Conservation (phyloP, 495 filamentous ascomycete genomes). For the Bacidia rubella region DNA sequence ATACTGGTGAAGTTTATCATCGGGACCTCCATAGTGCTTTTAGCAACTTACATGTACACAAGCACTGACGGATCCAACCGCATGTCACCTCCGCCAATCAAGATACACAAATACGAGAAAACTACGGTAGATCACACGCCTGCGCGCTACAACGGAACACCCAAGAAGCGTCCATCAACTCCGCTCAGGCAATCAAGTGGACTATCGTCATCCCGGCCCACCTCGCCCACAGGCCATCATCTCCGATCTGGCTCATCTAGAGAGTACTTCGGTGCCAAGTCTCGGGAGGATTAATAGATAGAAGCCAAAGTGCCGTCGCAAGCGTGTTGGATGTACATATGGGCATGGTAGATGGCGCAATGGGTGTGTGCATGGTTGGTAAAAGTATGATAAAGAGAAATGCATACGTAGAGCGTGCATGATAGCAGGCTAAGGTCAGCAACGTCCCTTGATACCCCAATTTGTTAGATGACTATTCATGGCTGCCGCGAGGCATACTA, state of each 20-base stretch:
- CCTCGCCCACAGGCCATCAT: constrained; percentile 46
- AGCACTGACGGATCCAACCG: constrained; percentile 27
- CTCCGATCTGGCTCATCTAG: constrained; percentile 29
- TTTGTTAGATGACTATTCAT: background rate
- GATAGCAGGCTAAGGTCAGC: background rate
- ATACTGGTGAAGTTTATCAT: constrained; percentile 53
- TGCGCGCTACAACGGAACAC: constrained; percentile 27
- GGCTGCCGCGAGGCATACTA: background rate
- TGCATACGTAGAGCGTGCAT: background rate
- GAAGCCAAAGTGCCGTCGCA: background rate
- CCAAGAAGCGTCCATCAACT: constrained; percentile 36
- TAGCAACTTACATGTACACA: constrained; percentile 76
- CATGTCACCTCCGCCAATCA: constrained; percentile 56
- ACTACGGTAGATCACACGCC: constrained; percentile 37
- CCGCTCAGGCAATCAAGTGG: constrained; percentile 37
- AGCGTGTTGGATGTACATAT: constrained; percentile 1
- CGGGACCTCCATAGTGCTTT: constrained; percentile 62
- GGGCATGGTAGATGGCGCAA: background rate
- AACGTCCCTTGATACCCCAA: background rate
- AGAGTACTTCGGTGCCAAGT: constrained; percentile 16
- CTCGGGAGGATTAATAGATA: constrained; percentile 12
- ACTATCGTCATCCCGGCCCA: constrained; percentile 51
- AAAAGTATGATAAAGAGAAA: background rate
- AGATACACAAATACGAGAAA: constrained; percentile 65
- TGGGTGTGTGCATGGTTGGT: background rate